Conservation (phyloP, 2,329 filamentous ascomycete genomes). For the Dactylellina sp. region DNA sequence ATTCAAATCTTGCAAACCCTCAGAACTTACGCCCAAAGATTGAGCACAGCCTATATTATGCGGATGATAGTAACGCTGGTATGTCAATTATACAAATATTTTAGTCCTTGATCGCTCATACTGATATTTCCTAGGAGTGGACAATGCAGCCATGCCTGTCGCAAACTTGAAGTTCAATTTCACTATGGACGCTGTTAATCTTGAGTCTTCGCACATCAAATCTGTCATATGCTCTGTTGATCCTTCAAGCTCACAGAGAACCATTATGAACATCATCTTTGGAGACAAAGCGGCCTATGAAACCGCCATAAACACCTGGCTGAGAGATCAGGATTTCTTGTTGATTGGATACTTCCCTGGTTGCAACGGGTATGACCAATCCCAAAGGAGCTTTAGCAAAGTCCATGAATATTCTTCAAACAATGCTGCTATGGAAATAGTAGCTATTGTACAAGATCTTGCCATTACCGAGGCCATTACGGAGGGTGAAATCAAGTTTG, state of each 20-base stretch:
- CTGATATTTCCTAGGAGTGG: conserved; percentile 28
- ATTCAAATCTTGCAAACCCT: conserved; percentile 37
- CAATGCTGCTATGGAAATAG: conserved; percentile 23
- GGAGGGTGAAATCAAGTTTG: conserved; percentile 52
- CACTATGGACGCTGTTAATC: conserved; percentile 39
- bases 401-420: conserved; percentile 17
- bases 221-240: conserved; percentile 42
- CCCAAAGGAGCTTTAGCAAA: conserved; percentile 39
- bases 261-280: conserved; percentile 43
- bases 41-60: conserved; percentile 42
- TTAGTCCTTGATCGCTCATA: neutral
- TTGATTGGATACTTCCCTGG: conserved; percentile 44
- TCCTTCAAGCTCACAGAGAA: conserved; percentile 8
- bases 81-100: neutral
- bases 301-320: conserved; percentile 34
- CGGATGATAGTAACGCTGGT: conserved; percentile 45
- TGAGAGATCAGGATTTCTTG: conserved; percentile 34
- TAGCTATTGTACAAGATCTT: conserved; percentile 27
- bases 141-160: conserved; percentile 35
- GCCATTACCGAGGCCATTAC: conserved; percentile 31
- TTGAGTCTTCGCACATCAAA: conserved; percentile 48
- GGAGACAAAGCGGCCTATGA: conserved; percentile 38
- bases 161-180: conserved; percentile 50
- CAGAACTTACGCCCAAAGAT: conserved; percentile 43
- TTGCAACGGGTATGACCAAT: conserved; percentile 25